A percentile compares a stretch with the other conserved stretches of the same genome.
These are phyloP conservation scores for Skeletonema menzelii DNA, from an alignment of 108 stramenopile genomes.

Conservation along the genomic window DNA sequence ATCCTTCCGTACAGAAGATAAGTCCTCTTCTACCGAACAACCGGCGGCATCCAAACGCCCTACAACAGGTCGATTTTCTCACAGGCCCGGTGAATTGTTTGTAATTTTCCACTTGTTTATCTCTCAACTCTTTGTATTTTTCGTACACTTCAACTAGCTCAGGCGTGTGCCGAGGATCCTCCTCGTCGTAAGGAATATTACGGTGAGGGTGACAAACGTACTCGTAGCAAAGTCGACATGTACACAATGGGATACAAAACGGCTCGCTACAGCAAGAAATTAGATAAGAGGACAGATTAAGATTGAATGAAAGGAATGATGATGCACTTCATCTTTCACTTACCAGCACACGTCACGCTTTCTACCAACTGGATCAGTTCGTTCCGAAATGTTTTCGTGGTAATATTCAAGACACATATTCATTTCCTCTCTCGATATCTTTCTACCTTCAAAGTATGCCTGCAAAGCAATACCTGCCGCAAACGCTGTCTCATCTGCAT, in stretches of 20 bases:
- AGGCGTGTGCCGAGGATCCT: conserved; percentile 27
- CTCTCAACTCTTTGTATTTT: conserved; percentile 18
- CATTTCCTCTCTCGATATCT: conserved; percentile 46
- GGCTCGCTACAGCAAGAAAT: conserved; percentile 32
- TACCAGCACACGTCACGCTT: conserved; percentile 51
- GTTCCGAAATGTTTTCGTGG: conserved; percentile 49
- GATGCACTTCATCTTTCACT: background rate
- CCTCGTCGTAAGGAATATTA: conserved; percentile 38
- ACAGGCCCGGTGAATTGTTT: conserved; percentile 49
- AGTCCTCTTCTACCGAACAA: conserved; percentile 51
- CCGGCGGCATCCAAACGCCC: conserved; percentile 43
- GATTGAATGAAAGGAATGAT: background rate
- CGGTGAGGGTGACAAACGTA: conserved; percentile 24
- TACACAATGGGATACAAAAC: conserved; percentile 25
- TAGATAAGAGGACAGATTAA: background rate
- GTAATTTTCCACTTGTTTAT: conserved; percentile 41
- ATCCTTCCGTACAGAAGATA: conserved; percentile 58
- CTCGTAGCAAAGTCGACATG: conserved; percentile 13
- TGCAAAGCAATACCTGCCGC: conserved; percentile 53
- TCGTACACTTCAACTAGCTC: conserved; percentile 49
- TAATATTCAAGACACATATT: conserved; percentile 53
- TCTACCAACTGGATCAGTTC: conserved; percentile 32
- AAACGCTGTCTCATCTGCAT: conserved; percentile 53
- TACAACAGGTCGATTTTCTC: conserved; percentile 35
- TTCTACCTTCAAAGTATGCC: conserved; percentile 60